Conservation (phyloP, 2,329 filamentous ascomycete genomes). For the Alternaria ethzedia region DNA sequence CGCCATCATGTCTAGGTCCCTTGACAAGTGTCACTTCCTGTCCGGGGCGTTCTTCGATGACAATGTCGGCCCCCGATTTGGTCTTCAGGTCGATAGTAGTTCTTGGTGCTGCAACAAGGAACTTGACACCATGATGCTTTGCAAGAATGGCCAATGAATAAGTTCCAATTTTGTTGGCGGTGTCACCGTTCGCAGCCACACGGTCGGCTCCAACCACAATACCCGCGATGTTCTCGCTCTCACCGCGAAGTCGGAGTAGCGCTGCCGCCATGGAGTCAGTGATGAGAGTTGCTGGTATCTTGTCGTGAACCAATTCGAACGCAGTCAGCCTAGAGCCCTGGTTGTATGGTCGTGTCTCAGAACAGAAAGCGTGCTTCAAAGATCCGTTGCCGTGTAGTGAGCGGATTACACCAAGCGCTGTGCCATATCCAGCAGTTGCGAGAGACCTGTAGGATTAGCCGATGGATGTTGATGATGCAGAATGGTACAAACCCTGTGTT, state of each 20-base stretch:
- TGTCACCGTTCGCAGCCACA: slow-evolving; percentile 95
- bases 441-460: slow-evolving; percentile 67
- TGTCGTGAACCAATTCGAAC: slow-evolving; percentile 94
- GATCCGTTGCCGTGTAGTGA: slow-evolving; percentile 71
- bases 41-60: slow-evolving; percentile 84
- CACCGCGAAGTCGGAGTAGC: slow-evolving; percentile 70
- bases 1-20: slow-evolving; percentile 72
- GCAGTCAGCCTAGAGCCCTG: slow-evolving; percentile 94
- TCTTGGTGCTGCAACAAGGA: slow-evolving; percentile 91
- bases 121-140: slow-evolving; percentile 85
- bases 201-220: slow-evolving; percentile 95
- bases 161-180: slow-evolving; percentile 97
- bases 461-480: too few species aligned
- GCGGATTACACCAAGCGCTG: slow-evolving; percentile 91
- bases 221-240: slow-evolving; percentile 73
- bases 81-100: slow-evolving; percentile 92
- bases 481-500: slow-evolving; percentile 76
- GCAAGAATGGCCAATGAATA: slow-evolving; percentile 93
- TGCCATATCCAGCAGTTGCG: slow-evolving; percentile 96
- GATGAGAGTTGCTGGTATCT: slow-evolving; percentile 88
- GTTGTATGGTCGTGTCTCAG: slow-evolving; percentile 96
- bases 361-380: slow-evolving; percentile 88
- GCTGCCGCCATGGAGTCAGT: slow-evolving; percentile 97
- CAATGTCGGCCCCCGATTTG: slow-evolving; percentile 76
- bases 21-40: slow-evolving; percentile 85